Evolutionary conservation across 2,329 filamentous ascomycete genomes (phyloP).

Genomic region (Paracorniculantispora psalliotae): DNA sequence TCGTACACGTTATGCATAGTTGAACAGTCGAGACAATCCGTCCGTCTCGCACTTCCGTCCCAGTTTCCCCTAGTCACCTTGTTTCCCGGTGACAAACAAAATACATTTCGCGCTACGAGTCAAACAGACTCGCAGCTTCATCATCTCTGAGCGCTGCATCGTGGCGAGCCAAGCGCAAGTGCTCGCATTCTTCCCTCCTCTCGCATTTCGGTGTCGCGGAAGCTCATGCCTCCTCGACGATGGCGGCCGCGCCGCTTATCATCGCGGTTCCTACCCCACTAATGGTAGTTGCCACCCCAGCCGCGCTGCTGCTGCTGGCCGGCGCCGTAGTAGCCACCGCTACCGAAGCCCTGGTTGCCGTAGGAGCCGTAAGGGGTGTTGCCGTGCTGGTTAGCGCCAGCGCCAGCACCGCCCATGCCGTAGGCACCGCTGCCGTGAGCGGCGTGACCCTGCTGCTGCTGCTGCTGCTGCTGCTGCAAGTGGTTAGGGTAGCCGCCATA

Average conservation of each 20-base stretch:
- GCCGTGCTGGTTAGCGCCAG: slow-evolving; percentile 46
- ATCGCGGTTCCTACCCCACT: slow-evolving; percentile 31
- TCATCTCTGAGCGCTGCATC: background rate
- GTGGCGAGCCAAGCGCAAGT: slow-evolving; percentile 2
- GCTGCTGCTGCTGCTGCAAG: too few relatives aligned
- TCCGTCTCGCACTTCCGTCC: slow-evolving; percentile 12
- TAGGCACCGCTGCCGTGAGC: slow-evolving; percentile 52
- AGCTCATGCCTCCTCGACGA: background rate
- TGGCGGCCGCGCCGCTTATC: slow-evolving; percentile 11
- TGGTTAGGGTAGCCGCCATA: slow-evolving; percentile 55
- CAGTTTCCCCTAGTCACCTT: background rate
- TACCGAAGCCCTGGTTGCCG: slow-evolving; percentile 43
- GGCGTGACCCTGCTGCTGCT: slow-evolving; percentile 46
- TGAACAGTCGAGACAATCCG: slow-evolving; percentile 14
- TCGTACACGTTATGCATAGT: slow-evolving; percentile 17
- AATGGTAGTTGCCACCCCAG: slow-evolving; percentile 58
- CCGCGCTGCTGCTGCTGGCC: slow-evolving; percentile 40
- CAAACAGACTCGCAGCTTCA: background rate
- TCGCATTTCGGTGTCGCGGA: slow-evolving; percentile 4
- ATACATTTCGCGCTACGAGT: slow-evolving; percentile 4
- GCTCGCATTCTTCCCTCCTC: slow-evolving; percentile 3
- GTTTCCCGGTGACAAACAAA: slow-evolving; percentile 3
- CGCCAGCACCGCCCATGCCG: slow-evolving; percentile 47
- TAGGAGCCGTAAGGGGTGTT: slow-evolving; percentile 52
- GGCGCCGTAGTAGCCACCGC: slow-evolving; percentile 42